A percentile compares a stretch with the other conserved stretches of the same genome.
phyloP scores from a whole-genome alignment of 805 yeast species.

The Starmerella floricola region DNA sequence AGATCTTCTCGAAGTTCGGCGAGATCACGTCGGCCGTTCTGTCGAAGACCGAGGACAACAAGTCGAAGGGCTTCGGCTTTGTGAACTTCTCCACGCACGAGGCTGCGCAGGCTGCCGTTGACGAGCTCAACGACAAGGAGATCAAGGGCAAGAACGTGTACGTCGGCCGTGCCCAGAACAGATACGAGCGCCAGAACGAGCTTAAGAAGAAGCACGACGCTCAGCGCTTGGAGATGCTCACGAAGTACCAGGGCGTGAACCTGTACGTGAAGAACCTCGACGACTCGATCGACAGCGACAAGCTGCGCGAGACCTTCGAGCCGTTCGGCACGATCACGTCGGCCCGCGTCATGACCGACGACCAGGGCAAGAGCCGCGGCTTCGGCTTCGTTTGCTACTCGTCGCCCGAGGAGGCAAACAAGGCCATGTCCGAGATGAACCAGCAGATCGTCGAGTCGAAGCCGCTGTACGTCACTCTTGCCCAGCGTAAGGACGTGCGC shows the following conservation, averaged over 20 bases:
- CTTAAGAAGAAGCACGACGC: slow-evolving; percentile 90
- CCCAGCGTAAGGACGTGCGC: slow-evolving; percentile 97
- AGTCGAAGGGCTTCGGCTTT: slow-evolving; percentile 91
- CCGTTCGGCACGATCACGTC: slow-evolving; percentile 92
- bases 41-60: slow-evolving; percentile 72
- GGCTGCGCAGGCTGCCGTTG: slow-evolving; percentile 83
- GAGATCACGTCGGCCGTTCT: slow-evolving; percentile 69
- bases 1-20: slow-evolving; percentile 64
- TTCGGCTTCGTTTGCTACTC: slow-evolving; percentile 98
- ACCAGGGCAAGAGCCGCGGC: slow-evolving; percentile 89
- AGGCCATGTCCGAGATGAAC: slow-evolving; percentile 97
- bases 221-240: slow-evolving; percentile 77
- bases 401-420: slow-evolving; percentile 96
- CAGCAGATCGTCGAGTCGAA: slow-evolving; percentile 89
- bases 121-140: slow-evolving; percentile 77
- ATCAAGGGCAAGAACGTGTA: slow-evolving; percentile 66
- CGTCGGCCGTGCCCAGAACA: slow-evolving; percentile 99
- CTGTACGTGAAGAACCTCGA: slow-evolving; percentile 93
- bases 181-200: slow-evolving; percentile 92
- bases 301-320: slow-evolving; percentile 79
- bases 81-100: slow-evolving; percentile 83
- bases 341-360: slow-evolving; percentile 92
- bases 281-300: slow-evolving; percentile 82
- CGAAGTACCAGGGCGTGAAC: slow-evolving; percentile 95
- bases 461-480: slow-evolving; percentile 96